phyloP scores from a whole-genome alignment of 1,284 basidiomycete species.

The Lentinus polychrous region DNA sequence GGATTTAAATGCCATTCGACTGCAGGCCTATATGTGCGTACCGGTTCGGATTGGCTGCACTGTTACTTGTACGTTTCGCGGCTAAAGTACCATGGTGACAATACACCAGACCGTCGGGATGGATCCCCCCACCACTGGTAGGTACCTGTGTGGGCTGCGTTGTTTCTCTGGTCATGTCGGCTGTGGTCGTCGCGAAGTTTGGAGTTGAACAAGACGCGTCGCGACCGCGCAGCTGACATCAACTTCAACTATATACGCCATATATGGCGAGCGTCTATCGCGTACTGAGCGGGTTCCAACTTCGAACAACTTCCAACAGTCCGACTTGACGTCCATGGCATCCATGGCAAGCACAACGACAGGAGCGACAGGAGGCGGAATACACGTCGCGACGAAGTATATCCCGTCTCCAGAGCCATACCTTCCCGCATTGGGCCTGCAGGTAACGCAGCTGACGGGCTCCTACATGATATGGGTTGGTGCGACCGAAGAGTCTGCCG shows the following conservation, averaged over 20 bases:
- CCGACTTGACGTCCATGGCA: slow-evolving; percentile 3
- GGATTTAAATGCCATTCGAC: not conserved
- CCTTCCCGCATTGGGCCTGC: slow-evolving; percentile 58
- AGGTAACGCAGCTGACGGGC: slow-evolving; percentile 61
- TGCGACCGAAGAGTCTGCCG: slow-evolving; percentile 39
- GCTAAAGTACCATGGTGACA: too few species aligned
- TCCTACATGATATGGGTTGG: slow-evolving; percentile 85
- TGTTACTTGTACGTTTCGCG: not conserved
- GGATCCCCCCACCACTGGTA: too few species aligned
- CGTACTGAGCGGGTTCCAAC: too few species aligned
- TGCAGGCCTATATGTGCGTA: not conserved
- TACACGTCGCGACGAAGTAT: slow-evolving; percentile 34
- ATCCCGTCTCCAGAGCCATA: slow-evolving; percentile 38
- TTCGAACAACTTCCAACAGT: slow-evolving; percentile 5
- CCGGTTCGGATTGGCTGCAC: not conserved
- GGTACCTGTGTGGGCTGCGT: too few species aligned
- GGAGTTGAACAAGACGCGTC: too few species aligned
- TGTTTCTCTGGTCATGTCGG: too few species aligned
- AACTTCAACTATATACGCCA: not conserved
- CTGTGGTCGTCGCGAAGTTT: too few species aligned
- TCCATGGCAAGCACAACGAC: not conserved
- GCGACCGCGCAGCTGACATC: too few species aligned
- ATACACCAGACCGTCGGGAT: too few species aligned
- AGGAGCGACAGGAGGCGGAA: slow-evolving; percentile 4
- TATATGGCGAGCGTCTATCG: not conserved